phyloP scores from a whole-genome alignment of 805 yeast genomes.

The Yarrowia bubula region DNA sequence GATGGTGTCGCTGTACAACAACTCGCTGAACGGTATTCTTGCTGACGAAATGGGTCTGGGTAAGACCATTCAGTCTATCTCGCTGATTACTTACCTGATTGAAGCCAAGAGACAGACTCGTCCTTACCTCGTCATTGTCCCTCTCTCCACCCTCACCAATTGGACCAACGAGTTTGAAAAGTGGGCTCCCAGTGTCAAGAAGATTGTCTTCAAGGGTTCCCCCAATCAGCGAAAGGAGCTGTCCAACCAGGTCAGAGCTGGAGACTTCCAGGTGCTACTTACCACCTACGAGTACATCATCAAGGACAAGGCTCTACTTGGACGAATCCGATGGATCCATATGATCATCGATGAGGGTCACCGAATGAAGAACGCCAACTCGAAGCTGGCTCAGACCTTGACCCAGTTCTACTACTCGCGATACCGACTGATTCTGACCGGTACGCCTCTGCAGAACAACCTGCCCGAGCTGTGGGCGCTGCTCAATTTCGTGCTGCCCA shows the following conservation, averaged over 20 bases:
- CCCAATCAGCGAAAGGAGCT: constrained; percentile 80
- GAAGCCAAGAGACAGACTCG: constrained; percentile 75
- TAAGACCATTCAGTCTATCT: constrained; percentile 91
- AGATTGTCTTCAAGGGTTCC: constrained; percentile 87
- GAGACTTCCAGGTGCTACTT: constrained; percentile 84
- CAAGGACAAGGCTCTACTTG: constrained; percentile 76
- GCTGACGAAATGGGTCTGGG: constrained; percentile 99
- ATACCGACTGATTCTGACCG: constrained; percentile 86
- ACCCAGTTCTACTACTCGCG: constrained; percentile 81
- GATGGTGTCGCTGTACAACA: constrained; percentile 95
- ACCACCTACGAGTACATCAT: constrained; percentile 95
- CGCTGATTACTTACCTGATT: constrained; percentile 76
- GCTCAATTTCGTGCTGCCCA: constrained; percentile 89
- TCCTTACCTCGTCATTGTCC: constrained; percentile 91
- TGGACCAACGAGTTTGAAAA: constrained; percentile 96
- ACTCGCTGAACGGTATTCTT: constrained; percentile 89
- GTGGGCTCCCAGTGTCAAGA: constrained; percentile 89
- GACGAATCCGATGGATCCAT: constrained; percentile 87
- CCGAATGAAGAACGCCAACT: constrained; percentile 90
- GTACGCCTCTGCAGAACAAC: constrained; percentile 94
- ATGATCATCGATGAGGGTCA: constrained; percentile 99
- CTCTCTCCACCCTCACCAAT: constrained; percentile 87
- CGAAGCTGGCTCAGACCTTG: constrained; percentile 81
- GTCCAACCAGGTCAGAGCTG: constrained; percentile 64
- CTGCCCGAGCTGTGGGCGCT: constrained; percentile 97